Evolutionary conservation across 1,139 yeast genomes (phyloP).

Genomic region (Hyphopichia pseudoburtonii): DNA sequence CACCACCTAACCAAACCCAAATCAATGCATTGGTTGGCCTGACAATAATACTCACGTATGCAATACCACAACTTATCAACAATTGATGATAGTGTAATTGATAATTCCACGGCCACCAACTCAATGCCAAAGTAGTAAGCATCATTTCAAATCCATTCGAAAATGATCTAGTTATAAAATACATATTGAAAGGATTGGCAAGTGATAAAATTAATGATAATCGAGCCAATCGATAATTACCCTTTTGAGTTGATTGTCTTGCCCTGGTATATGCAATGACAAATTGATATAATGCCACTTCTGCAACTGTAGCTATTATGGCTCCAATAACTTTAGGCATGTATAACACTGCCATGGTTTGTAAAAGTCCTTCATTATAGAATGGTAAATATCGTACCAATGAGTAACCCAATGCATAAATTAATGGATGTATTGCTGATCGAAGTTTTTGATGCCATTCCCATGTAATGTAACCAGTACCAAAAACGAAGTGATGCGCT

Average conservation of each 20-base stretch:
- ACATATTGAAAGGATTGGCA: conserved; percentile 82
- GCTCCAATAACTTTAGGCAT: conserved; percentile 74
- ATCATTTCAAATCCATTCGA: conserved; percentile 81
- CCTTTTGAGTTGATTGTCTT: too few relatives aligned
- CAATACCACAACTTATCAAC: conserved; percentile 36
- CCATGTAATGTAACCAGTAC: conserved; percentile 90
- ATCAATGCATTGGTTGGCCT: conserved; percentile 82
- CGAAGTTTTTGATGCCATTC: conserved; percentile 83
- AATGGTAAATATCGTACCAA: conserved; percentile 12
- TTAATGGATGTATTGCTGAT: conserved; percentile 75
- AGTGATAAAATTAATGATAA: conserved; percentile 54
- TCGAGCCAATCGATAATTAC: conserved; percentile 38
- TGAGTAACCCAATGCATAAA: conserved; percentile 53
- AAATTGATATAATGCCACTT: conserved; percentile 55
- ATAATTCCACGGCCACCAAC: conserved; percentile 68
- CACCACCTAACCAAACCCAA: conserved; percentile 64
- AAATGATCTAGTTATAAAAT: conserved; percentile 76
- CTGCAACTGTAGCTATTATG: conserved; percentile 69
- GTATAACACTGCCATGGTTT: conserved; percentile 14
- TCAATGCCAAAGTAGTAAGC: conserved; percentile 67
- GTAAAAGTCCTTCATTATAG: conserved; percentile 6
- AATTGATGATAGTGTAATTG: conserved; percentile 15
- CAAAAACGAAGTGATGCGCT: conserved; percentile 73
- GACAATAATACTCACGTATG: conserved; percentile 60
- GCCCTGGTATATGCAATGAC: conserved; percentile 41